Base-by-base conservation (phyloP, 2,329 filamentous ascomycete genomes). In the Beauveria pseudobassiana region DNA sequence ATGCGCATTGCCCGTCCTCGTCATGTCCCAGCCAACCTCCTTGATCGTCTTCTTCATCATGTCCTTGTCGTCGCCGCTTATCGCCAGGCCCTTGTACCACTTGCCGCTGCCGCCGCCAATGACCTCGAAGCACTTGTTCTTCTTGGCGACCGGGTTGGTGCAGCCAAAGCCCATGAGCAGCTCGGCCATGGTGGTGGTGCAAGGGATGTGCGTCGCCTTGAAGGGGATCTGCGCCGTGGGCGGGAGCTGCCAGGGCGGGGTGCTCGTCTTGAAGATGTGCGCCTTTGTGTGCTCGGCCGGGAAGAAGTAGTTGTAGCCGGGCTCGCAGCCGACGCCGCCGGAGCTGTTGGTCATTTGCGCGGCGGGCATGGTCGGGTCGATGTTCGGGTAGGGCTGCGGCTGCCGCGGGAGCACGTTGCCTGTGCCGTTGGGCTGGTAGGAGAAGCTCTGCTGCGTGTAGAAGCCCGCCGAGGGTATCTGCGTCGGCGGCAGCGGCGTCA, bases 301-400 rank as follows among this genome's bases (percentile, higher is more conserved):
- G 72, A 86, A 87, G 68, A 86, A 80, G 71, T 86, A 85, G 73
- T 85, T 84, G 74, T 86, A 87, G 2, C 84, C 85, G 0, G 82
- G 82, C 66, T 87, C 84, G 63, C 81, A 81, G 46, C 84, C 82
- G 1, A 80, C 76, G 24, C 83, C 83, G 50, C 84, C 82, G 0
- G 81, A 82, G 0, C 79, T 77, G 72, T 87, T 85, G 52, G 76
- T 77, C 73, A 87, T 74, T 64, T 83, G 80, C 30, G 79, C 76
- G 0, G 82, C 81, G 0, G 82, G 81, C 63, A 82, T 78, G 2
- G 75, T 70, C 0, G 73, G 63, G 65, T 81, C 76, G 62, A 80
- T 74, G 8, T 67, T 67, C 0, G 82, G 80, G 22, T 74, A 73
- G 0, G 76, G 69, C 59, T 77, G 74, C 0, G 78, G 75, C n/a